Conservation (phyloP, 2,329 filamentous ascomycete genomes). For the Fusarium scirpi region DNA sequence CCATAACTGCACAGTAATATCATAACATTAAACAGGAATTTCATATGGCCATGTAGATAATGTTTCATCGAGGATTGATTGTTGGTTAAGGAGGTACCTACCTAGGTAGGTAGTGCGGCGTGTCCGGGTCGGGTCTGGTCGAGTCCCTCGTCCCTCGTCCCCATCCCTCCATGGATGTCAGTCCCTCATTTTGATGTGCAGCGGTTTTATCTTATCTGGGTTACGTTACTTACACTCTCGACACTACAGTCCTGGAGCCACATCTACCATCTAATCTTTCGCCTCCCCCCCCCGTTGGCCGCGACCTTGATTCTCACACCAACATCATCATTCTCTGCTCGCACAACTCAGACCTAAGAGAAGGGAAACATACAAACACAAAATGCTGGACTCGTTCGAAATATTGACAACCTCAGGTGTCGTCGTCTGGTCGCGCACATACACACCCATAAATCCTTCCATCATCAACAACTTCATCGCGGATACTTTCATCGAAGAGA, state of each 20-base stretch:
- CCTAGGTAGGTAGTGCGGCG: conserved; percentile 27
- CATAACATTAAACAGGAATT: neutral
- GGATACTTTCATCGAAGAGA: conserved; percentile 98
- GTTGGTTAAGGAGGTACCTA: conserved; percentile 5
- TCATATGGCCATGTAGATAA: neutral
- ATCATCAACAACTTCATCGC: conserved; percentile 95
- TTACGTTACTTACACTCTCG: conserved; percentile 2
- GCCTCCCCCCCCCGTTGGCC: conserved; percentile 24
- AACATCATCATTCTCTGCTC: conserved; percentile 18
- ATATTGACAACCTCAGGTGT: conserved; percentile 96
- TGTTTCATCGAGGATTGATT: neutral
- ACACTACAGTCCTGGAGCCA: conserved; percentile 39
- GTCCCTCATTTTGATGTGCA: conserved; percentile 30
- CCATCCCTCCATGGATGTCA: neutral
- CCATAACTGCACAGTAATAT: neutral
- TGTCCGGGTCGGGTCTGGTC: conserved; percentile 38
- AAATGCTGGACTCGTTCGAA: conserved; percentile 96
- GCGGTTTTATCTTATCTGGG: conserved; percentile 31
- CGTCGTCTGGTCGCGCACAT: conserved; percentile 94
- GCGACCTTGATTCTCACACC: conserved; percentile 24
- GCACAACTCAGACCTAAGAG: neutral
- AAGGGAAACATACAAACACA: conserved; percentile 41
- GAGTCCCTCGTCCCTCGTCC: neutral
- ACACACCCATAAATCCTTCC: conserved; percentile 81
- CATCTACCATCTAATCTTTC: conserved; percentile 36